A percentile compares a stretch with the other conserved stretches of the same genome.
Conservation (phyloP, 352 stramenopile species). For the Globisporangium parvum region DNA sequence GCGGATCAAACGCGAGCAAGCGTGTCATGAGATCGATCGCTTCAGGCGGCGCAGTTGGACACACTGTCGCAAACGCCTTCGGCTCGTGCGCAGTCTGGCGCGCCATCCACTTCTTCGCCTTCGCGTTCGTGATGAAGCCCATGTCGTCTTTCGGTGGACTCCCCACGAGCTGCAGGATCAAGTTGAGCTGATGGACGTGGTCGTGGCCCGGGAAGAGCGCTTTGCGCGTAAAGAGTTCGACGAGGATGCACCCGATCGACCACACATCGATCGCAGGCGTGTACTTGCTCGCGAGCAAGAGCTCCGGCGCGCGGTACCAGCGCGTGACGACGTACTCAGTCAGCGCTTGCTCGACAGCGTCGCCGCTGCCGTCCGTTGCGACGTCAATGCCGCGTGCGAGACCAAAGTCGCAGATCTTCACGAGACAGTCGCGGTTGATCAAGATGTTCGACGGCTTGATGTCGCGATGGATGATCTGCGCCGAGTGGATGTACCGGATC, state of each 20-base stretch:
- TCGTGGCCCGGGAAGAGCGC: slow-evolving; percentile 79
- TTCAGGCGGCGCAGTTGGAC: slow-evolving; percentile 44
- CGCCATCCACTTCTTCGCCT: slow-evolving; percentile 78
- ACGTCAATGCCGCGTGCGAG: slow-evolving; percentile 73
- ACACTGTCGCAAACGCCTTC: slow-evolving; percentile 44
- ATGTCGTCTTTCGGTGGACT: slow-evolving; percentile 56
- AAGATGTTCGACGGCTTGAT: slow-evolving; percentile 97
- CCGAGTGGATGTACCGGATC: slow-evolving; percentile 82
- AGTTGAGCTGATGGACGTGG: slow-evolving; percentile 88
- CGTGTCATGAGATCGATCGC: slow-evolving; percentile 81
- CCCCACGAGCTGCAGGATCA: slow-evolving; percentile 72
- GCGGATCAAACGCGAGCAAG: slow-evolving; percentile 89
- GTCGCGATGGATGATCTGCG: slow-evolving; percentile 86
- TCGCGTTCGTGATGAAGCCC: slow-evolving; percentile 78
- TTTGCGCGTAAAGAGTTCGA: slow-evolving; percentile 93
- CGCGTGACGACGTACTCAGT: slow-evolving; percentile 91
- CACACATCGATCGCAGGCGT: slow-evolving; percentile 93
- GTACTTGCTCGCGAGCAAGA: slow-evolving; percentile 94
- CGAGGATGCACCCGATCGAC: slow-evolving; percentile 98
- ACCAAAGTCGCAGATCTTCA: slow-evolving; percentile 90
- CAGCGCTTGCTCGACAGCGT: slow-evolving; percentile 45
- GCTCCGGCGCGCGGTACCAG: slow-evolving; percentile 90
- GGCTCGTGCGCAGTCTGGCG: slow-evolving; percentile 58
- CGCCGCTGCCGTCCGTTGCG: slow-evolving; percentile 22
- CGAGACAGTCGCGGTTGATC: slow-evolving; percentile 88